Evolutionary conservation across 352 stramenopile species (phyloP).

Genomic region (Globisporangium irregulare): DNA sequence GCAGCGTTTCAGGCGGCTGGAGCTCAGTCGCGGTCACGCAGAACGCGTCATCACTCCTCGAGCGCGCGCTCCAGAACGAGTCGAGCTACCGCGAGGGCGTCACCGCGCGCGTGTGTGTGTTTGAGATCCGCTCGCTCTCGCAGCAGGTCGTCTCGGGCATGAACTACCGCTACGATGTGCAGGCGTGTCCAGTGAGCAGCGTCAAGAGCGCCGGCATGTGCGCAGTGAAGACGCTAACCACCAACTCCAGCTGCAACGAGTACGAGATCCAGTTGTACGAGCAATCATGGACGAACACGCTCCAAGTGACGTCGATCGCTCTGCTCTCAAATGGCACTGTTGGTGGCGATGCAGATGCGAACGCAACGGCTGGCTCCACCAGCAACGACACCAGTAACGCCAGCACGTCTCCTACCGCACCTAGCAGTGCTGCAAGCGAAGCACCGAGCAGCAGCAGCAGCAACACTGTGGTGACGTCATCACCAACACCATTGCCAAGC

Average conservation of each 20-base stretch:
- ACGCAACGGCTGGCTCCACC: not conserved
- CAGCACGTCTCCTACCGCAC: not conserved
- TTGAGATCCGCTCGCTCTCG: slow-evolving; percentile 29
- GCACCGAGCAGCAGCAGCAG: not conserved
- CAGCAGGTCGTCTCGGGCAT: slow-evolving; percentile 63
- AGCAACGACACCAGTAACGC: not conserved
- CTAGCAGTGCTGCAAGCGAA: not conserved
- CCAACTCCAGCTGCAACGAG: slow-evolving; percentile 23
- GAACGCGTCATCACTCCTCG: not conserved
- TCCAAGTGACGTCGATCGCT: slow-evolving; percentile 49
- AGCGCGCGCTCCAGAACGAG: slow-evolving; percentile 8
- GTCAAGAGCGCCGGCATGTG: slow-evolving; percentile 38
- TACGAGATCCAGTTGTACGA: slow-evolving; percentile 60
- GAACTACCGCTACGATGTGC: slow-evolving; percentile 74
- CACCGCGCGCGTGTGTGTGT: slow-evolving; percentile 35
- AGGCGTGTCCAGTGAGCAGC: slow-evolving; percentile 38
- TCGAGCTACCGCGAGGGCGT: slow-evolving; percentile 27
- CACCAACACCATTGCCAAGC: not conserved
- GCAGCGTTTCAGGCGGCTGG: not conserved
- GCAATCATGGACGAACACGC: slow-evolving; percentile 56
- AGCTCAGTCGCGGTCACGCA: not conserved
- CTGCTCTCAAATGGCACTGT: not conserved
- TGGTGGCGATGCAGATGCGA: not conserved
- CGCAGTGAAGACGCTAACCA: slow-evolving; percentile 15
- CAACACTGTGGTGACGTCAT: not conserved